Percentiles rank a stretch among this genome's conserved stretches.
phyloP scores from a whole-genome alignment of 1,284 basidiomycete species.

The Tausonia pullulans region DNA sequence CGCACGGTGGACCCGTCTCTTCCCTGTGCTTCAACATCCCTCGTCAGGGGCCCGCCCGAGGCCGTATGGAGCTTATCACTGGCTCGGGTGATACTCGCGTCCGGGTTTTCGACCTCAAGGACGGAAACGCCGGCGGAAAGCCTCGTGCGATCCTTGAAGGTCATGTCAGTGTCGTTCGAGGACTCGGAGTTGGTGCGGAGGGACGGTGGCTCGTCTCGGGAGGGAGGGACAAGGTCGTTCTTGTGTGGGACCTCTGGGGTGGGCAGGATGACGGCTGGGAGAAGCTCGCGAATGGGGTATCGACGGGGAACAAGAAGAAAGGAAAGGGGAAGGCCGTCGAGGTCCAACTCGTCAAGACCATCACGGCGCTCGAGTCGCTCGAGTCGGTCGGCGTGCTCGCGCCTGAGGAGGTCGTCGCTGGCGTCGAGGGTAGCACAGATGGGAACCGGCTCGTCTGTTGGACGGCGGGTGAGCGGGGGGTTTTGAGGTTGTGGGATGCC shows the following conservation, averaged over 20 bases:
- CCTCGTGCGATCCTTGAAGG: conserved; percentile 73
- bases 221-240: conserved; percentile 77
- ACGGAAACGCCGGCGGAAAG: conserved; percentile 47
- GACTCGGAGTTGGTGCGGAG: conserved; percentile 69
- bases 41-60: conserved; percentile 38
- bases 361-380: conserved; percentile 74
- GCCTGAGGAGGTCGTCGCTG: conserved; percentile 41
- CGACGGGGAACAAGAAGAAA: conserved; percentile 40
- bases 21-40: conserved; percentile 71
- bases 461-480: conserved; percentile 80
- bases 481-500: conserved; percentile 72
- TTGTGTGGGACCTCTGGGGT: conserved; percentile 68
- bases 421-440: conserved; percentile 27
- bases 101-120: conserved; percentile 75
- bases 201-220: conserved; percentile 79
- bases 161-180: conserved; percentile 80
- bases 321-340: conserved; percentile 40
- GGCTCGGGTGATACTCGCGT: conserved; percentile 80
- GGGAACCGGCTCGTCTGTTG: conserved; percentile 49
- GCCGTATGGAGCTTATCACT: conserved; percentile 68
- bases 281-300: conserved; percentile 17
- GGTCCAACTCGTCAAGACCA: conserved; percentile 63
- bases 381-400: conserved; percentile 68
- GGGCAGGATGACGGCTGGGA: conserved; percentile 27
- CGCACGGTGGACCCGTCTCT: conserved; percentile 90